Percentiles rank a stretch among this genome's conserved stretches.
Conservation (phyloP, 2,329 filamentous ascomycete genomes). For the Ceratocystis albifundus region DNA sequence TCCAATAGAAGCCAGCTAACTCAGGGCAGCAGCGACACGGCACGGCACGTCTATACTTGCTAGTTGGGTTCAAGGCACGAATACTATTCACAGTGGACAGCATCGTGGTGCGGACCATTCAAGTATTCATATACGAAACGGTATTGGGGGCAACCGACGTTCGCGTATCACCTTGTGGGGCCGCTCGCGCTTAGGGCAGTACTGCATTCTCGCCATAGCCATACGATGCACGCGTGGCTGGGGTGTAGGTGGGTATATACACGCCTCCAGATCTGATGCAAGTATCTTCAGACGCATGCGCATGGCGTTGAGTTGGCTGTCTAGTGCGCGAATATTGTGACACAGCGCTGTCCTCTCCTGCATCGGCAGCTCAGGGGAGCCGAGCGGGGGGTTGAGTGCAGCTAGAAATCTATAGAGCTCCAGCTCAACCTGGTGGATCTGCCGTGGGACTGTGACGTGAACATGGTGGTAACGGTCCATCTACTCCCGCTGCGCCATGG, state of each 20-base stretch:
- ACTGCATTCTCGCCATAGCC: not conserved
- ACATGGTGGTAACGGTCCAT: constrained; percentile 14
- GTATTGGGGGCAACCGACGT: not conserved
- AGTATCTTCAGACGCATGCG: not conserved
- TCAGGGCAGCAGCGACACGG: no score
- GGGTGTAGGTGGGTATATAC: not conserved
- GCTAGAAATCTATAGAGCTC: not conserved
- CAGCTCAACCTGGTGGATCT: not conserved
- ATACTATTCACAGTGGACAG: no score
- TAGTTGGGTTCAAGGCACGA: no score
- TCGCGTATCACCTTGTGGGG: not conserved
- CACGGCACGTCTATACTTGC: no score
- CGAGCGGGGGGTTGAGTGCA: not conserved
- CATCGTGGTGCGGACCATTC: not conserved
- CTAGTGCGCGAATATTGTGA: not conserved
- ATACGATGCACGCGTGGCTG: not conserved
- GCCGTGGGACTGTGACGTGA: constrained; percentile 1
- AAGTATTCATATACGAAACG: constrained; percentile 1
- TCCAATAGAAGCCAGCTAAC: no score
- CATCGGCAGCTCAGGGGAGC: not conserved
- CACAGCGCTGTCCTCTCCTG: not conserved
- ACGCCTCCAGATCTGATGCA: not conserved
- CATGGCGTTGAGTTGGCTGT: not conserved
- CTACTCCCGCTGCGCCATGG: constrained; percentile 19
- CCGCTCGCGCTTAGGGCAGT: not conserved